Evolutionary conservation across 768 basidiomycete genomes (phyloP).

Genomic region (Megacollybia marginata): DNA sequence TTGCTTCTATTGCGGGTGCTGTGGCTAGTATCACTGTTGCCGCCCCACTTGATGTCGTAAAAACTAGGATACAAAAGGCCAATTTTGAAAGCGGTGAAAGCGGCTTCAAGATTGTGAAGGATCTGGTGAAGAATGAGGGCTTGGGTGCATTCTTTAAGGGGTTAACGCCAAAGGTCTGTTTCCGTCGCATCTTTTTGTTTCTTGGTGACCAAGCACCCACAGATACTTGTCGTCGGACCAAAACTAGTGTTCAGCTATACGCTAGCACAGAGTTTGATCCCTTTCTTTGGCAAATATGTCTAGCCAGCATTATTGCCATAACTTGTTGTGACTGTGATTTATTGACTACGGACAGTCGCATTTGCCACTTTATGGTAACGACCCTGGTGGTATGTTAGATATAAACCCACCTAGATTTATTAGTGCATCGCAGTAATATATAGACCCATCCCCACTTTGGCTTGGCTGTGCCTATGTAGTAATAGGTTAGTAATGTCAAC

Average conservation of each 20-base stretch:
- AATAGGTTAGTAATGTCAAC: no score
- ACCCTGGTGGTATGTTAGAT: no score
- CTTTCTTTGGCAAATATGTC: constrained; percentile 82
- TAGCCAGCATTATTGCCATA: constrained; percentile 17
- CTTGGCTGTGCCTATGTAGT: no score
- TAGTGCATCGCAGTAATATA: no score
- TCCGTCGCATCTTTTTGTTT: constrained; percentile 13
- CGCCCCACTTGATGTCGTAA: constrained; percentile 92
- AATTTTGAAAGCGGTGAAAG: constrained; percentile 86
- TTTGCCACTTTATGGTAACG: no score
- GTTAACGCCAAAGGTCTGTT: constrained; percentile 83
- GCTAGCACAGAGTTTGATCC: constrained; percentile 92
- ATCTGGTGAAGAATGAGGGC: constrained; percentile 86
- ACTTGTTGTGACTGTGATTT: no score
- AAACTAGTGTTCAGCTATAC: constrained; percentile 99
- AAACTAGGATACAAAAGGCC: constrained; percentile 97
- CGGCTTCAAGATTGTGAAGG: constrained; percentile 76
- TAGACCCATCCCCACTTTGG: no score
- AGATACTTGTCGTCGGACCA: constrained; percentile 95
- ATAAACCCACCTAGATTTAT: no score
- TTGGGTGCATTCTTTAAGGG: constrained; percentile 88
- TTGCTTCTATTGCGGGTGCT: constrained; percentile 91
- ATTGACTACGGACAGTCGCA: no score
- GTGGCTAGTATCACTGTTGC: constrained; percentile 94
- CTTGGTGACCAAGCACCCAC: constrained; percentile 18